These are phyloP conservation scores for Beta corolliflora DNA, from an alignment of 179 eudicot species.

Conservation along the genomic window DNA sequence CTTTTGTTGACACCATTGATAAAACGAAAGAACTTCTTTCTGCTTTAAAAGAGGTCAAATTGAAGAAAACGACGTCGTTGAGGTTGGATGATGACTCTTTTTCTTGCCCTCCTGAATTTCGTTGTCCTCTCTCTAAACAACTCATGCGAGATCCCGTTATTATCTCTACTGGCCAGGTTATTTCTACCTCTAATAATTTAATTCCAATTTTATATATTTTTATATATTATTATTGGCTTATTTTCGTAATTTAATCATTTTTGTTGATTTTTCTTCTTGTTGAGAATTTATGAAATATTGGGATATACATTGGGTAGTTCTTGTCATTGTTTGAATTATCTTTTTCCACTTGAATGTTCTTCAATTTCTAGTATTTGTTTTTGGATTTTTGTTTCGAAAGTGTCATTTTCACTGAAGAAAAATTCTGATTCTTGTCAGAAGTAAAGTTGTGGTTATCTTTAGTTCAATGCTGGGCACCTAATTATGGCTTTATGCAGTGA, in stretches of 20 bases:
- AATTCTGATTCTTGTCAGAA: constrained; percentile 23
- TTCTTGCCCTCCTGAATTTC: constrained; percentile 58
- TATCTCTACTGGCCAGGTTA: constrained; percentile 81
- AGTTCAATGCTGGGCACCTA: constrained; percentile 29
- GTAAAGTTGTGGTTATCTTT: constrained; percentile 20
- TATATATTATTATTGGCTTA: not conserved
- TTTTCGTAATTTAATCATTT: not conserved
- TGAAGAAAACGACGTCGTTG: constrained; percentile 38
- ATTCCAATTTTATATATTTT: not conserved
- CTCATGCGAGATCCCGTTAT: constrained; percentile 89
- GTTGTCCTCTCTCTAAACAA: constrained; percentile 77
- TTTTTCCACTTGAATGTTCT: not conserved
- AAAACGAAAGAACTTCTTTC: constrained; percentile 47
- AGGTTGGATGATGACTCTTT: constrained; percentile 20
- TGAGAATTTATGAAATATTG: not conserved
- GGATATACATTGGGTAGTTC: not conserved
- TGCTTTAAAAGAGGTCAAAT: constrained; percentile 52
- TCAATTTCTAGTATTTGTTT: not conserved
- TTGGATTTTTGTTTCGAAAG: not conserved
- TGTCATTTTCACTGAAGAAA: constrained; percentile 21
- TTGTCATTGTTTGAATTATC: not conserved
- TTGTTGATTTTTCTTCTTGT: not conserved
- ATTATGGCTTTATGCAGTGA: constrained; percentile 18
- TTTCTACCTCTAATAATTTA: not conserved
- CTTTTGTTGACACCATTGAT: constrained; percentile 52